Base-by-base conservation (phyloP, 345 rosid species). In the Ceriops tagal region DNA sequence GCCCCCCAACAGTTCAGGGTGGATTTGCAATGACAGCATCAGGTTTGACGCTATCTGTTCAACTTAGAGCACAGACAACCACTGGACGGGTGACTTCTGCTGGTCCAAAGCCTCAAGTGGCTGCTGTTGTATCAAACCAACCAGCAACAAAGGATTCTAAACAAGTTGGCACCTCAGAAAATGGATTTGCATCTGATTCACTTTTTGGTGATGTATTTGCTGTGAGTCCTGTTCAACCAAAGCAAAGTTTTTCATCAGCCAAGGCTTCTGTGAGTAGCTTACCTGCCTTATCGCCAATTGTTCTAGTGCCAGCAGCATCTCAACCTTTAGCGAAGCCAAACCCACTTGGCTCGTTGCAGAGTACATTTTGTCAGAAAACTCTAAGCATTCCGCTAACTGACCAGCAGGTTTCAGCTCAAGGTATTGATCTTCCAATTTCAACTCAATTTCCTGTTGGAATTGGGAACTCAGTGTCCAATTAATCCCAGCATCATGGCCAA, bases 161-260 rank as follows among this genome's bases (percentile, higher is more conserved):
- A 76, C 78, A 78, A 57, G 60, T 66, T 62, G 80, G 68, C 72
- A 83, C 75, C 81, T 83, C 92, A 58, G 89, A 89, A 71, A 95
- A 92, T 71, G 92, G 96, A 19, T 79, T n/a, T n/a, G n/a, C n/a
- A n/a, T 70, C 93, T 58, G 84, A 84, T 71, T 85, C 96, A 61
- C 83, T 77, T 76, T 88, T 87, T 53, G 96, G 93, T 61, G 96
- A 85, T 81, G 89, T 82, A 39, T 89, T 93, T 80, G 75, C 97
- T 64, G 83, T 78, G 62, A 26, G 76, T 72, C 84, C 90, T 72
- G 67, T 78, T 27, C 89, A 81, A 81, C 79, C 86, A 79, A 78
- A 74, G 67, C 89, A 83, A 73, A 76, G 70, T 35, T 35, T 84
- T 59, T 70, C 65, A n/a, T 66, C 76, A 43, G 68, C 70, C 55